Conservation (phyloP, 306 rosid genomes). For the Cicer judaicum region DNA sequence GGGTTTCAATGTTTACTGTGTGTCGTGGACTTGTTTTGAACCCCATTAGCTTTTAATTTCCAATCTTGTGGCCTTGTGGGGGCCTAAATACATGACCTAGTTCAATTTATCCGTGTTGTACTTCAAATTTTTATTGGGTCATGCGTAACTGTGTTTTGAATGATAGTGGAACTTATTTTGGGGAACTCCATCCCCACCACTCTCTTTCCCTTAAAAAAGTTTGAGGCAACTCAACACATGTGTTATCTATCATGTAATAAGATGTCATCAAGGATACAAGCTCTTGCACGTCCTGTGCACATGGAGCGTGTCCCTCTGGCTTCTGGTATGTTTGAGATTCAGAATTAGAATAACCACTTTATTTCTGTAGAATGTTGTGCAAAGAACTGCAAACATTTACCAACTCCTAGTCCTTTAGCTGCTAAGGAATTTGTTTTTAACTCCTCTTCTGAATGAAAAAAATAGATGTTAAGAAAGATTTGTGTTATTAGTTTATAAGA, state of each 20-base stretch:
- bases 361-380: no score
- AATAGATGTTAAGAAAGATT: no score
- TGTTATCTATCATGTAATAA: neutral
- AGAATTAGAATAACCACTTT: no score
- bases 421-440: no score
- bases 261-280: neutral
- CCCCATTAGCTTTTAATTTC: neutral
- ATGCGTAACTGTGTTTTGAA: neutral
- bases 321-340: no score
- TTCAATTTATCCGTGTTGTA: neutral
- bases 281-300: neutral
- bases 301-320: neutral
- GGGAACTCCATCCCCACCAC: neutral
- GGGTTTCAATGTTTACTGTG: neutral
- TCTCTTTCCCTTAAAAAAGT: neutral
- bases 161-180: neutral
- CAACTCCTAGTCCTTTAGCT: no score
- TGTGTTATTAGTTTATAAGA: no score
- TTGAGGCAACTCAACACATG: neutral
- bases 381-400: no score
- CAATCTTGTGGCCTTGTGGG: no score
- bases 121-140: neutral
- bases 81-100: no score
- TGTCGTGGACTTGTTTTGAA: neutral
- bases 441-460: no score